Conservation (phyloP, 345 rosid species). For the Moricandia moricandioides region DNA sequence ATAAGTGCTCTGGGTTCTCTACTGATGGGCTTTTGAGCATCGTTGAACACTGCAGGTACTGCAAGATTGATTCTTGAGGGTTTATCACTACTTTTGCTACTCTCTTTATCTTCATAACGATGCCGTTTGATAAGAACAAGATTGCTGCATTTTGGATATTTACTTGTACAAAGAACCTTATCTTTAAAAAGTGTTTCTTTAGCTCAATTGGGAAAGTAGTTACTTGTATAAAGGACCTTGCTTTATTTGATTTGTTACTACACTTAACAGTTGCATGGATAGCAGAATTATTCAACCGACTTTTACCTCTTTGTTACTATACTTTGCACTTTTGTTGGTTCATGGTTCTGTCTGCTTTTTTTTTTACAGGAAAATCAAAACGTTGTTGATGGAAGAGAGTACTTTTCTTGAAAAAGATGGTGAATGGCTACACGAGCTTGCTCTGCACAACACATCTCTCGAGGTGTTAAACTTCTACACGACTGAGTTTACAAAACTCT, state of each 20-base stretch:
- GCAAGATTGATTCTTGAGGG: too few relatives aligned
- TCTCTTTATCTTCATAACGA: background rate
- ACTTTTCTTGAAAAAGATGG: constrained; percentile 64
- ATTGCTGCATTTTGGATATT: too few relatives aligned
- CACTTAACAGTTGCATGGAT: too few relatives aligned
- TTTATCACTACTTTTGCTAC: too few relatives aligned
- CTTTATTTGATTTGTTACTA: too few relatives aligned
- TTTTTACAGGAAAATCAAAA: constrained; percentile 60
- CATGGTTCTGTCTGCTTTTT: constrained; percentile 1
- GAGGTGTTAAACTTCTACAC: constrained; percentile 80
- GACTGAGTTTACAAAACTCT: constrained; percentile 59
- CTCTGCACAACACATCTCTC: constrained; percentile 61
- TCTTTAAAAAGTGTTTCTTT: too few relatives aligned
- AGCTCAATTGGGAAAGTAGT: too few relatives aligned
- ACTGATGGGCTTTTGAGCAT: constrained; percentile 79
- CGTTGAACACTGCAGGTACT: constrained; percentile 69
- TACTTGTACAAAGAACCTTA: too few relatives aligned
- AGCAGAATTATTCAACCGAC: too few relatives aligned
- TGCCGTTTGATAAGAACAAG: background rate
- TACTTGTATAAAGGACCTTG: background rate
- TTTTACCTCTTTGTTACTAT: background rate
- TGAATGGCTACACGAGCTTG: constrained; percentile 87
- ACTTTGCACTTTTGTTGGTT: background rate
- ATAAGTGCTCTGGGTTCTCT: constrained; percentile 84
- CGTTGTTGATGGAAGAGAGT: constrained; percentile 86